phyloP scores from a whole-genome alignment of 139 green algal genomes.

The Micractinium sp. region DNA sequence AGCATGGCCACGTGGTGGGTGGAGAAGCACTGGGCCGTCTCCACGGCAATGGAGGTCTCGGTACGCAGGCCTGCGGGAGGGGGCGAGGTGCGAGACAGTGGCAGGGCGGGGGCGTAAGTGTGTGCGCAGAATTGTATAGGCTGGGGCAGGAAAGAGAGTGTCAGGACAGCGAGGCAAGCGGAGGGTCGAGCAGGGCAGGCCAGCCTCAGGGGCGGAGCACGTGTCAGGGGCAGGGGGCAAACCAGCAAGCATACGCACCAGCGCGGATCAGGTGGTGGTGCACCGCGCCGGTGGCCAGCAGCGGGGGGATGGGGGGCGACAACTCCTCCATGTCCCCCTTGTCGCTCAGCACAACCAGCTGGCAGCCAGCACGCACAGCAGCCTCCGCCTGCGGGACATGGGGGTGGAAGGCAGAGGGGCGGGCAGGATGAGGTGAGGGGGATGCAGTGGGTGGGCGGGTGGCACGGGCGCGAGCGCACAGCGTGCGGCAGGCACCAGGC shows the following conservation, averaged over 20 bases:
- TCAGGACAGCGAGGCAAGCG: not conserved
- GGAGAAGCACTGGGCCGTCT: constrained; percentile 90
- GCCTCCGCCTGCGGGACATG: constrained; percentile 83
- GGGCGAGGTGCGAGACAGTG: not conserved
- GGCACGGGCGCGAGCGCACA: not conserved
- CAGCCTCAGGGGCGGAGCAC: too few species aligned
- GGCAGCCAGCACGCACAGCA: constrained; percentile 85
- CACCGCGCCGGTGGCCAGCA: constrained; percentile 94
- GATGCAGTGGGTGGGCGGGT: not conserved
- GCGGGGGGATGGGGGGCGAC: constrained; percentile 85
- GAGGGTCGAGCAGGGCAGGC: not conserved
- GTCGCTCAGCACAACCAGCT: constrained; percentile 82
- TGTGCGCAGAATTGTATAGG: not conserved
- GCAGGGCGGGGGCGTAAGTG: not conserved
- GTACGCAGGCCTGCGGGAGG: constrained; percentile 65
- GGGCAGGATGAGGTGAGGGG: not conserved
- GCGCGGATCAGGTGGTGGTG: constrained; percentile 97
- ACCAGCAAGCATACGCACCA: constrained; percentile 24
- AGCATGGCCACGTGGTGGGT: constrained; percentile 94
- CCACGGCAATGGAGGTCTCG: constrained; percentile 94
- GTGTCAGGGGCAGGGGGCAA: too few species aligned
- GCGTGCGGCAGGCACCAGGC: not conserved
- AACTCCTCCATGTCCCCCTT: constrained; percentile 51
- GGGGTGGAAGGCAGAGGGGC: constrained; percentile 68
- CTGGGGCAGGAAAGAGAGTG: not conserved